Percentiles rank a stretch among this genome's conserved stretches.
phyloP scores from a whole-genome alignment of 2,329 filamentous ascomycete species.

The Calonectria montana region DNA sequence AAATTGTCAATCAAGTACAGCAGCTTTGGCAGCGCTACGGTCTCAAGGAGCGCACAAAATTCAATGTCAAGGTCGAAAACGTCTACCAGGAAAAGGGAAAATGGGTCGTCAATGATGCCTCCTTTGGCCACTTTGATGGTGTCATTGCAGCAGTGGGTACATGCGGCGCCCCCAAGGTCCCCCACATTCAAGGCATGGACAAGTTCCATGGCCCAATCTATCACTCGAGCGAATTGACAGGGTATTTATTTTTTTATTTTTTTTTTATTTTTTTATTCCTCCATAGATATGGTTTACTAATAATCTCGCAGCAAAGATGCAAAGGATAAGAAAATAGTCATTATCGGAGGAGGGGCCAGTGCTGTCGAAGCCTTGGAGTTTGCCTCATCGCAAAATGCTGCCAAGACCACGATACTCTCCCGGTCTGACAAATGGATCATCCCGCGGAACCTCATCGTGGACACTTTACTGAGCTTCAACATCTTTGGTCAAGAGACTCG shows the following conservation, averaged over 20 bases:
- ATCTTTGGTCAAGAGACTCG: constrained; percentile 82
- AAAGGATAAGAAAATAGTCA: constrained; percentile 78
- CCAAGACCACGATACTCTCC: constrained; percentile 78
- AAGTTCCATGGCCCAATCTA: constrained; percentile 78
- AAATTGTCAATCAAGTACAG: constrained; percentile 56
- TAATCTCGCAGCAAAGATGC: constrained; percentile 66
- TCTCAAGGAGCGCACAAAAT: constrained; percentile 76
- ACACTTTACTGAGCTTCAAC: constrained; percentile 80
- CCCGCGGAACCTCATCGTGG: constrained; percentile 80
- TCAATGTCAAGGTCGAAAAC: constrained; percentile 75
- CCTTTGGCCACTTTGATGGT: constrained; percentile 80
- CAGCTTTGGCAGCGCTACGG: constrained; percentile 78
- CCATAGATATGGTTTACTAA: constrained; percentile 30
- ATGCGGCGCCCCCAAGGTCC: constrained; percentile 82
- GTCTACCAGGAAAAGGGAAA: constrained; percentile 77
- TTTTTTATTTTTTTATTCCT: no score
- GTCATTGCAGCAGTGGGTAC: constrained; percentile 83
- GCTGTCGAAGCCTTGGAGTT: constrained; percentile 88
- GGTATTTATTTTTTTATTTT: constrained; percentile 50
- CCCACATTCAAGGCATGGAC: constrained; percentile 76
- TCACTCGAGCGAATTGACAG: constrained; percentile 81
- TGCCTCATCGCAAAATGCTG: constrained; percentile 73
- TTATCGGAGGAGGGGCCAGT: constrained; percentile 84
- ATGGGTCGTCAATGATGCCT: constrained; percentile 82
- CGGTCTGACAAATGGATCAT: constrained; percentile 91